A percentile compares a stretch with the other conserved stretches of the same genome.
Evolutionary conservation across 768 basidiomycete genomes (phyloP).

Genomic region (Termitomyces sp.): DNA sequence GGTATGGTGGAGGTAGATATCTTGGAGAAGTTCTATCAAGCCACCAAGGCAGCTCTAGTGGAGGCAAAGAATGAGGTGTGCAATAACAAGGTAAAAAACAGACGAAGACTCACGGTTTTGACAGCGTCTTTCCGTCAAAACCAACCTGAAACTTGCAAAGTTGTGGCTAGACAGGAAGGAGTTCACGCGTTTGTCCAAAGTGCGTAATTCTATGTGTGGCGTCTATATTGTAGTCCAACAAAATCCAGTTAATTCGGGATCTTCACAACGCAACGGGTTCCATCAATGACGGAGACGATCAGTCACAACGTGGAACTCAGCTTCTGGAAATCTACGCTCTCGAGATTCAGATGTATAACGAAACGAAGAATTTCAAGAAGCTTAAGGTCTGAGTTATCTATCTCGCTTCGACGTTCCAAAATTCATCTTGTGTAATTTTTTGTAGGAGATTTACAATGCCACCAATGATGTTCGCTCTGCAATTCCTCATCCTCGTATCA

Average conservation of each 20-base stretch:
- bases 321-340: slow-evolving; percentile 96
- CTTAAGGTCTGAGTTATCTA: slow-evolving; percentile 56
- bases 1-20: slow-evolving; percentile 77
- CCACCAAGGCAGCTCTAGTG: slow-evolving; percentile 80
- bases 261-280: slow-evolving; percentile 61
- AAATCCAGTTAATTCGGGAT: slow-evolving; percentile 65
- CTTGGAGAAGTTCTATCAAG: slow-evolving; percentile 93
- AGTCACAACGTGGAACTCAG: slow-evolving; percentile 92
- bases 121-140: slow-evolving; percentile 90
- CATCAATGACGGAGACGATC: slow-evolving; percentile 63
- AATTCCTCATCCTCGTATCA: slow-evolving; percentile 96
- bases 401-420: neutral
- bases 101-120: slow-evolving; percentile 3
- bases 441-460: slow-evolving; percentile 94
- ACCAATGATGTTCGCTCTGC: slow-evolving; percentile 89
- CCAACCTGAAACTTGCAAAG: slow-evolving; percentile 95
- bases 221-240: neutral
- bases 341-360: slow-evolving; percentile 99
- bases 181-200: slow-evolving; percentile 77
- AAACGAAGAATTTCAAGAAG: slow-evolving; percentile 93
- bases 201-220: slow-evolving; percentile 20
- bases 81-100: neutral
- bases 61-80: slow-evolving; percentile 95
- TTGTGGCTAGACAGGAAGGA: slow-evolving; percentile 96
- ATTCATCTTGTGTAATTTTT: neutral